Base-by-base conservation (phyloP, 2,329 filamentous ascomycete genomes). In the Septoria linicola region DNA sequence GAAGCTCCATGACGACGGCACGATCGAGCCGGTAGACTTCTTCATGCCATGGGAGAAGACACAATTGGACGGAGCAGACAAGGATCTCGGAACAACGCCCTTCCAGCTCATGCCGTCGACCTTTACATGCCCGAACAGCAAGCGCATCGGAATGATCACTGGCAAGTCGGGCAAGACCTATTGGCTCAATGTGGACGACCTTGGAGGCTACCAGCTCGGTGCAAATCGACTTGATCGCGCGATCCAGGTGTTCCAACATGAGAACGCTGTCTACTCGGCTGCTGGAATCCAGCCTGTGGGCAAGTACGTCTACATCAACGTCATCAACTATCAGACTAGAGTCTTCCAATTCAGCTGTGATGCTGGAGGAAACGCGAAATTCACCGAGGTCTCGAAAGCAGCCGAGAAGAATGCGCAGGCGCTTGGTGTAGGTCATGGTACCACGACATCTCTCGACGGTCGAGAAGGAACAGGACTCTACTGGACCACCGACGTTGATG, bases 21-120 rank as follows among this genome's bases (percentile, higher is more conserved):
- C 41, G 6, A 31, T 51, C 14, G 21, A 27, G 35, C 49, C 49
- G 7, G 41, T 51, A 13, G 49, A 51, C 8, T 51, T 51, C 16
- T 51, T 51, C 27, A 51, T 51, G 49, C 49, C 49, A 7, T 46
- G 42, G 41, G 49, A 51, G 19, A 51, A 51, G 42, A 31, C 27
- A 14, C 49, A 51, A 35, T 35, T 51, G 3, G 49, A 51, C 13
- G 49, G 49, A 10, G 49, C 49, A 2, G 49, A 51, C 36, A 51
- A 51, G 36, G 49, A 51, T 35, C 41, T 51, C n/a, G 49, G 49
- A 1, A 51, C 49, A 0, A 51, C 49, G 1, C 49, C 49, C 8
- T 51, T 51, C 37, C 49, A 51, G 27, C 35, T 51, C 14, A 14
- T 51, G n/a, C 49, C 49, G 7, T 37, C 32, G 16, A 45, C 49